Percentiles rank a stretch among this genome's conserved stretches.
These are phyloP conservation scores for Cladosporium colombiae DNA, from an alignment of 2,329 filamentous ascomycete genomes.

Conservation along the genomic window DNA sequence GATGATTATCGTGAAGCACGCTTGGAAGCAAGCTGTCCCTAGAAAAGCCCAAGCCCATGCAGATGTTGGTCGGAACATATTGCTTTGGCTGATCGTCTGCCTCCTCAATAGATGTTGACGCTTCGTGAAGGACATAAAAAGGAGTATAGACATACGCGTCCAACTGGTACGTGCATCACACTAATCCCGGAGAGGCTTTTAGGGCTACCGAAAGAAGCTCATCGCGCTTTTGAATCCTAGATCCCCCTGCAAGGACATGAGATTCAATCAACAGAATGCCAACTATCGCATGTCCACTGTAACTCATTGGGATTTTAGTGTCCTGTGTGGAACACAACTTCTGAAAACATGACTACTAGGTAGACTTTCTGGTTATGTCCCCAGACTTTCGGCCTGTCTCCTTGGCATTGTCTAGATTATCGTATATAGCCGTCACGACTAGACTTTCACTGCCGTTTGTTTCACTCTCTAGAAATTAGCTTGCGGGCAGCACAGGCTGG, in stretches of 20 bases:
- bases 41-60: background rate
- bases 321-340: background rate
- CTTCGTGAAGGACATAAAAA: background rate
- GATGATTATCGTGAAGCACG: background rate
- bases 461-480: background rate
- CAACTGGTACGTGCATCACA: background rate
- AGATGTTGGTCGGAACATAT: background rate
- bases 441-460: background rate
- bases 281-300: background rate
- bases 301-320: background rate
- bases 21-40: background rate
- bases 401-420: background rate
- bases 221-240: background rate
- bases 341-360: background rate
- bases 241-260: no score
- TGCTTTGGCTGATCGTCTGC: background rate
- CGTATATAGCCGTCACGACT: background rate
- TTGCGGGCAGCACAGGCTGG: background rate
- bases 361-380: background rate
- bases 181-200: background rate
- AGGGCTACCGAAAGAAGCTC: background rate
- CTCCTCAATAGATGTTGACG: background rate
- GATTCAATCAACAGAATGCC: no score
- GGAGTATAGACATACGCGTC: background rate
- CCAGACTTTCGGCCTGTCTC: no score